A percentile compares a stretch with the other conserved stretches of the same genome.
Evolutionary conservation across 2,329 filamentous ascomycete genomes (phyloP).

Genomic region (Diaporthe caulivora): DNA sequence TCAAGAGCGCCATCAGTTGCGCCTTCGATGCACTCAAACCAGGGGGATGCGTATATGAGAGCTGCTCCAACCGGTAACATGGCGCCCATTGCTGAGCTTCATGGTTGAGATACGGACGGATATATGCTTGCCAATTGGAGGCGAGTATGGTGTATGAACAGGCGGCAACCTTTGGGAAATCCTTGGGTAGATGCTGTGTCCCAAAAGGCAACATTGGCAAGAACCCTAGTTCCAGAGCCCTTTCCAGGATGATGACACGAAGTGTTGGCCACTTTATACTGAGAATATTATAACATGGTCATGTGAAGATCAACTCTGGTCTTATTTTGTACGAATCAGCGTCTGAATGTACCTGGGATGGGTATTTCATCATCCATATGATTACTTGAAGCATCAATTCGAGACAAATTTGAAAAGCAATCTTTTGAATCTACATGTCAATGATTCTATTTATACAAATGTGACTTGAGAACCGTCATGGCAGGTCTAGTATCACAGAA

Average conservation of each 20-base stretch:
- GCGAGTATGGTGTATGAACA: neutral
- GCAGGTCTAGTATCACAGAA: neutral
- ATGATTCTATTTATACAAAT: conserved; percentile 9
- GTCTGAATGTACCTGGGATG: too few species aligned
- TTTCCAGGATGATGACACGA: too few species aligned
- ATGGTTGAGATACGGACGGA: neutral
- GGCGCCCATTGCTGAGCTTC: conserved; percentile 12
- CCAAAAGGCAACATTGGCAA: too few species aligned
- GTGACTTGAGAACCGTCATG: conserved; percentile 6
- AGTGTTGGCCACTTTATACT: too few species aligned
- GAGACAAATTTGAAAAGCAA: too few species aligned
- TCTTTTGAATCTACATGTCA: neutral
- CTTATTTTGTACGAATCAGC: too few species aligned
- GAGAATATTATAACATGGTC: too few species aligned
- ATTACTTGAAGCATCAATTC: too few species aligned
- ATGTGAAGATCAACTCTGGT: too few species aligned
- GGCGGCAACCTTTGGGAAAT: too few species aligned
- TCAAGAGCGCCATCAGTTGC: conserved; percentile 15
- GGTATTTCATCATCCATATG: too few species aligned
- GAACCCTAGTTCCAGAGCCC: too few species aligned
- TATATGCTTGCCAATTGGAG: neutral
- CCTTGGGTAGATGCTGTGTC: neutral
- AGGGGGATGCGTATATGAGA: neutral
- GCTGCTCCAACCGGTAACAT: neutral
- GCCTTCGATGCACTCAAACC: neutral